Evolutionary conservation across 257 asterid species (phyloP).

Genomic region (Solanum bulbocastanum): DNA sequence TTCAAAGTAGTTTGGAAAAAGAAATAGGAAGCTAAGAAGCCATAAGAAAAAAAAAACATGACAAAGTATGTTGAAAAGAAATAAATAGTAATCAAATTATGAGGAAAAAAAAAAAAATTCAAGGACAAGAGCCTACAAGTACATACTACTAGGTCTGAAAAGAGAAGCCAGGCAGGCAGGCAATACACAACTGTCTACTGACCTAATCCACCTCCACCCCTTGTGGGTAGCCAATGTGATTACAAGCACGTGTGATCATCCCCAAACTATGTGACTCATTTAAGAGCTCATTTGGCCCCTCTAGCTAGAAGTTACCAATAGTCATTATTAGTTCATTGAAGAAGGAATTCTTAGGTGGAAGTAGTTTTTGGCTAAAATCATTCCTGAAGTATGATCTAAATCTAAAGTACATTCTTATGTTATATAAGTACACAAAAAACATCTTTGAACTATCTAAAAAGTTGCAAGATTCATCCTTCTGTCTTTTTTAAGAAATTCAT

Average conservation of each 20-base stretch:
- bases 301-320: background rate
- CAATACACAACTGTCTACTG: background rate
- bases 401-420: too few species aligned
- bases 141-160: background rate
- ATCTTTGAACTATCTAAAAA: too few species aligned
- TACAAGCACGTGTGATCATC: background rate
- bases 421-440: too few species aligned
- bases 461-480: too few species aligned
- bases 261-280: background rate
- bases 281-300: background rate
- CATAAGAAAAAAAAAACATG: background rate
- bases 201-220: background rate
- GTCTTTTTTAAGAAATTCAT: too few species aligned
- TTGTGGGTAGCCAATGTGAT: background rate
- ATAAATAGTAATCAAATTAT: too few species aligned
- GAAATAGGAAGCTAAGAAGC: background rate
- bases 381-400: too few species aligned
- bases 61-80: background rate
- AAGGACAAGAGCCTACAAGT: background rate
- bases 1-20: background rate
- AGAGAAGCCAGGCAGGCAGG: background rate
- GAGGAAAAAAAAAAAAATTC: background rate
- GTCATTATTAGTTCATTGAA: background rate
- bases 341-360: background rate
- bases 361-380: background rate